phyloP scores from a whole-genome alignment of 1,284 basidiomycete genomes.

The Austroboletus niveus region DNA sequence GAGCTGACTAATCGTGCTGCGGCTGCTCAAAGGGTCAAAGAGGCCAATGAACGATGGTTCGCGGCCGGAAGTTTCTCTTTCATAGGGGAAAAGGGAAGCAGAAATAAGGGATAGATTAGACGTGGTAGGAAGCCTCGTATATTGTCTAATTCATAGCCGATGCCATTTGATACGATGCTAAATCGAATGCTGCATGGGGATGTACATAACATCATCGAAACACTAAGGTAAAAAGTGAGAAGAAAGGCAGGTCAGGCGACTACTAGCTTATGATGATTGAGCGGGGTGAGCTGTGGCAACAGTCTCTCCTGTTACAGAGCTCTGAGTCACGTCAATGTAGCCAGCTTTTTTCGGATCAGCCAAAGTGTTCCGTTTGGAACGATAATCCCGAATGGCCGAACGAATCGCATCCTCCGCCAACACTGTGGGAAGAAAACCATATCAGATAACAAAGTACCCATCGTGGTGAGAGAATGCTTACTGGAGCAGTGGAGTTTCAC shows the following conservation, averaged over 20 bases:
- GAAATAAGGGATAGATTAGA: slow-evolving; percentile 15
- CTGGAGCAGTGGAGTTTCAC: slow-evolving; percentile 94
- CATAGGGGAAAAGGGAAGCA: slow-evolving; percentile 64
- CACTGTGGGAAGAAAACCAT: slow-evolving; percentile 51
- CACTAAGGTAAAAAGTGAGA: slow-evolving; percentile 12
- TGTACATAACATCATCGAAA: slow-evolving; percentile 16
- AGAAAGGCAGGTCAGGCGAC: slow-evolving; percentile 1
- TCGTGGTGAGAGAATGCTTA: slow-evolving; percentile 38
- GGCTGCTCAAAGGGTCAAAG: slow-evolving; percentile 78
- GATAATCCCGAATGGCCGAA: slow-evolving; percentile 92
- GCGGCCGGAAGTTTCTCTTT: slow-evolving; percentile 83
- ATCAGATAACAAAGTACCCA: slow-evolving; percentile 16
- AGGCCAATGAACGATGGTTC: slow-evolving; percentile 93
- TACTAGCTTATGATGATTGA: slow-evolving; percentile 23
- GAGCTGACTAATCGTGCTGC: slow-evolving; percentile 86
- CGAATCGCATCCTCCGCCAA: slow-evolving; percentile 98
- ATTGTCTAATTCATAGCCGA: not conserved
- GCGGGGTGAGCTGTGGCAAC: slow-evolving; percentile 62
- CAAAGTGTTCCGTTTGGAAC: slow-evolving; percentile 66
- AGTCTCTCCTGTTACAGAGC: slow-evolving; percentile 63
- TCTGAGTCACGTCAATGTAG: slow-evolving; percentile 78
- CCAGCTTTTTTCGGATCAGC: slow-evolving; percentile 54
- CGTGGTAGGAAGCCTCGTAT: not conserved
- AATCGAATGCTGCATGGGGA: slow-evolving; percentile 10
- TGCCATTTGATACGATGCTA: slow-evolving; percentile 4